Percentiles rank a stretch among this genome's conserved stretches.
These are phyloP conservation scores for Oryza meridionalis DNA, from an alignment of 176 grass and related monocot genomes.

Conservation along the genomic window DNA sequence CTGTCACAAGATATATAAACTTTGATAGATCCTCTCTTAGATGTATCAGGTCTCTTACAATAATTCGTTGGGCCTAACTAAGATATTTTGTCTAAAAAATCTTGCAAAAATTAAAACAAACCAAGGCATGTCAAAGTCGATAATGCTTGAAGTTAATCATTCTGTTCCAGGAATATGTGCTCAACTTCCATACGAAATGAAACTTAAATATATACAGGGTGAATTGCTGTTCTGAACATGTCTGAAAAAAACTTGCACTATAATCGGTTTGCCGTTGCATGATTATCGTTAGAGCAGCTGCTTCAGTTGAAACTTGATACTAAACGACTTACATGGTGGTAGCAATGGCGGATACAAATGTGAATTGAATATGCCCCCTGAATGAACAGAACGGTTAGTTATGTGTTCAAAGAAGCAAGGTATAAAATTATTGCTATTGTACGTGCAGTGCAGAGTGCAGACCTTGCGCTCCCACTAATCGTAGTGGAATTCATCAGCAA, in stretches of 20 bases:
- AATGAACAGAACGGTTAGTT: slow-evolving; percentile 7
- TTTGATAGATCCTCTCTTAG: too few relatives aligned
- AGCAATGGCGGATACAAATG: neutral
- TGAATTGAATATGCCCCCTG: neutral
- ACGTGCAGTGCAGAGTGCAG: too few relatives aligned
- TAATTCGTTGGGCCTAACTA: neutral
- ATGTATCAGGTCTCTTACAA: too few relatives aligned
- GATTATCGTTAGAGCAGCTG: neutral
- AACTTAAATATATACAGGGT: neutral
- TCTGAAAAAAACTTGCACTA: neutral
- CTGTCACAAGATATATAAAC: too few relatives aligned
- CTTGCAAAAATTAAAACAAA: neutral
- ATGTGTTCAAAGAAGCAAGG: neutral
- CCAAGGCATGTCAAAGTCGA: neutral
- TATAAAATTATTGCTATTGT: neutral
- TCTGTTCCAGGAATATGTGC: neutral
- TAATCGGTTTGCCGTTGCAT: neutral
- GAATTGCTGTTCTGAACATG: neutral
- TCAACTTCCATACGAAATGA: neutral
- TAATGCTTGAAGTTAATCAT: neutral
- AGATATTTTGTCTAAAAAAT: neutral
- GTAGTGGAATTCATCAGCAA: too few relatives aligned
- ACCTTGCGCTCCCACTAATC: too few relatives aligned
- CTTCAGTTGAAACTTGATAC: neutral
- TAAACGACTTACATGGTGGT: neutral